Evolutionary conservation across 1,139 yeast genomes (phyloP), one percentile per base, ranked within the genome.

Genomic region (Pichia cactophila): DNA sequence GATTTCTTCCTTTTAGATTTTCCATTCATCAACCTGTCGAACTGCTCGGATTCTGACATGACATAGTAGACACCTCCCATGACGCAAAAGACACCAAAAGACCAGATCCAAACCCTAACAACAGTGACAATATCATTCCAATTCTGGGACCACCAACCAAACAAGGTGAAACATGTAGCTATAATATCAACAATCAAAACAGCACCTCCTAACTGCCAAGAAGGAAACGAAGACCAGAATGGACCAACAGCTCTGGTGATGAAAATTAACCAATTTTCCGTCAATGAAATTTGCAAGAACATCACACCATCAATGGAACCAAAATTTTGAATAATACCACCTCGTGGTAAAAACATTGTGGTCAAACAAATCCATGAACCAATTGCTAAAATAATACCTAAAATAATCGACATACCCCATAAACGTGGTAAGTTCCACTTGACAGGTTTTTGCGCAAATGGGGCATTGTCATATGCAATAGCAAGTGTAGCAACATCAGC

Each of bases 121-220:
- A 88, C 95, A 54, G 96, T 83, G 65, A 89, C 96, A 64, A 88
- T 83, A 74, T 88, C 95, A 70, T 92, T 88, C 95, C 95, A 86
- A 85, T 89, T 89, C 75, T 86, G 94, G 64, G 96, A 86, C 89
- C 94, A 84, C 96, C 96, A 89, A 65, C 97, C 96, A 82, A 88
- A 89, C 69, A 88, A 75, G 65, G 87, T 75, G 80, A 87, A 87
- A 82, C 86, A 81, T 58, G 95, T 87, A 61, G 96, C 92, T 64
- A 87, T 73, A 77, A 86, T 73, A 74, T 87, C 95, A 69, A 87
- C 96, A 69, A 75, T 76, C 66, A 86, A 76, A 67, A 87, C 95
- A 66, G 96, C 96, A 78, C 94, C 95, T 64, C 89, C 68, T 74
- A 87, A 83, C 79, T 87, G 95, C 95, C 95, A 87, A 46, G 95